These are phyloP conservation scores for Mortierella sp. DNA, from an alignment of 371 early-diverging fungal species.

Conservation along the genomic window DNA sequence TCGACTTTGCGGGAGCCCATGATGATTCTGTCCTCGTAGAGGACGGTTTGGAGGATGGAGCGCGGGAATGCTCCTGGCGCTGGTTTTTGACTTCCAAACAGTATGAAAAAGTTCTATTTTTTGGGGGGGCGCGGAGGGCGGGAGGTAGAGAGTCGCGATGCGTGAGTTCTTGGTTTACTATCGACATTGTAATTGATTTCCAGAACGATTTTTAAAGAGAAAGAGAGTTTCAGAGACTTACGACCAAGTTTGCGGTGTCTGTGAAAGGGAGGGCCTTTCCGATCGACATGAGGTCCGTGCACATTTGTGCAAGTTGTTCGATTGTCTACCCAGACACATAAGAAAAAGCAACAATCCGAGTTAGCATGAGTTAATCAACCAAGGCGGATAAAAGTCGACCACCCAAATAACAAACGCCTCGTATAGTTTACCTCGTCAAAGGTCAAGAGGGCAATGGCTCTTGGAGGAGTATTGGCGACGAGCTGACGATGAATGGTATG, in stretches of 20 bases:
- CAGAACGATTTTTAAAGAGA: neutral
- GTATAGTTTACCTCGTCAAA: conserved; percentile 57
- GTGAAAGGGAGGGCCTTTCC: conserved; percentile 32
- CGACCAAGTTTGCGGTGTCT: conserved; percentile 36
- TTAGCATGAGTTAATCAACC: neutral
- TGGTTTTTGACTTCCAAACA: conserved; percentile 63
- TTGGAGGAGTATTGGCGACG: conserved; percentile 78
- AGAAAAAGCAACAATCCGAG: neutral
- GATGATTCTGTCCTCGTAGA: conserved; percentile 37
- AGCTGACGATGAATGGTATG: conserved; percentile 77
- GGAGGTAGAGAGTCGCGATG: neutral
- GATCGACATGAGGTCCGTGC: conserved; percentile 31
- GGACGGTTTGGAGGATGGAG: conserved; percentile 56
- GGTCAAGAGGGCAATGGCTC: conserved; percentile 71
- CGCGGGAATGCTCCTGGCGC: conserved; percentile 70
- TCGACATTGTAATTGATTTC: neutral
- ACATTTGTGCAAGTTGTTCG: conserved; percentile 42
- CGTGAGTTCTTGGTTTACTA: no score
- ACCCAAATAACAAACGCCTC: neutral
- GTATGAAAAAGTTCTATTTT: conserved; percentile 61
- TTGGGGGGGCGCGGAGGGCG: no score
- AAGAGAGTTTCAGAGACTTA: neutral
- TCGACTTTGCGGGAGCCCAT: conserved; percentile 46
- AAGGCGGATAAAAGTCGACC: neutral
- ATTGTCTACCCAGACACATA: conserved; percentile 29